Percentiles rank a stretch among this genome's conserved stretches.
Conservation (phyloP, 768 basidiomycete genomes). For the Termitomyces sp. region DNA sequence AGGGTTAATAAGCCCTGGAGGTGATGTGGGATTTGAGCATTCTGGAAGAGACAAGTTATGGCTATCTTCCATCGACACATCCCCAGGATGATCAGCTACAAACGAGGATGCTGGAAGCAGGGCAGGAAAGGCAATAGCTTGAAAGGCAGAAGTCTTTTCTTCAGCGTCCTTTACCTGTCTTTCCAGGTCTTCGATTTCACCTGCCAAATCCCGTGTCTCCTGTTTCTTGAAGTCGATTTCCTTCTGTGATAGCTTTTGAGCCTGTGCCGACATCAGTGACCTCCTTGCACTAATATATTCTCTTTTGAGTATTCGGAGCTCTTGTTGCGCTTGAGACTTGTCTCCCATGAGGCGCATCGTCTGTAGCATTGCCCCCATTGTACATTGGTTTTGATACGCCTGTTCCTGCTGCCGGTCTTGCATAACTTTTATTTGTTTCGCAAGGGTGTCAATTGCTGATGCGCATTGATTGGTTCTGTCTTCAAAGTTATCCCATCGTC, state of each 20-base stretch:
- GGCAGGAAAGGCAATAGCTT: background rate
- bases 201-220: background rate
- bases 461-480: background rate
- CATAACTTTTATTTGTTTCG: background rate
- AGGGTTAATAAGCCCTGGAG: no score
- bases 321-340: background rate
- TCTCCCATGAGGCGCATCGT: background rate
- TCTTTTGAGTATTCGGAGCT: background rate
- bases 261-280: background rate
- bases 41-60: no score
- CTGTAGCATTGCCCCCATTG: background rate
- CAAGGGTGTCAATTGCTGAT: background rate
- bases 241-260: background rate
- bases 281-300: background rate
- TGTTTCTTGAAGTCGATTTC: background rate
- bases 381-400: background rate
- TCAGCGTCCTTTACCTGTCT: background rate
- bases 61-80: background rate
- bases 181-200: background rate
- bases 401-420: background rate
- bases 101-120: background rate
- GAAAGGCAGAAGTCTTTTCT: background rate
- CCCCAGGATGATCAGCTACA: background rate
- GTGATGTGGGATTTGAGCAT: no score
- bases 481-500: background rate